These are phyloP conservation scores for Corchorus olitorius DNA, from an alignment of 345 rosid species.

Conservation along the genomic window DNA sequence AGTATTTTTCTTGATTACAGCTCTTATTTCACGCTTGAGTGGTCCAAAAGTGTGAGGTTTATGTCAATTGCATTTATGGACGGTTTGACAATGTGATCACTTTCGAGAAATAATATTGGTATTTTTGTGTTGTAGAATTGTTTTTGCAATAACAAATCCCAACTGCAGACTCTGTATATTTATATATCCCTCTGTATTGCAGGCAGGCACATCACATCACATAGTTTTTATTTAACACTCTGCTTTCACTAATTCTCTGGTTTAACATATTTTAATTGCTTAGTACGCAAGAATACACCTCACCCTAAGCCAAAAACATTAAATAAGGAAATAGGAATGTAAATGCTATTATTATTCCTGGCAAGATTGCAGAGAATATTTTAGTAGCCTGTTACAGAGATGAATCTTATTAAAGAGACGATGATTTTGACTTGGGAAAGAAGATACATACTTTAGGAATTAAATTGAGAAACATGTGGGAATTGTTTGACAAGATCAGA, in stretches of 20 bases:
- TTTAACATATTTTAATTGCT: not conserved
- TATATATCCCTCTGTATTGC: no score
- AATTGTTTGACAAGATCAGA: not conserved
- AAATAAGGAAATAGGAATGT: not conserved
- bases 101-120: not conserved
- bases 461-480: not conserved
- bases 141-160: not conserved
- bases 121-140: not conserved
- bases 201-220: no score
- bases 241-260: not conserved
- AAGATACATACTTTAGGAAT: not conserved
- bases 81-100: not conserved
- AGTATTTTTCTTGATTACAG: not conserved
- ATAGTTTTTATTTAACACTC: no score
- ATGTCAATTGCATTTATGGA: not conserved
- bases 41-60: not conserved
- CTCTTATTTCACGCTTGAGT: not conserved
- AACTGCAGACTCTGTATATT: not conserved
- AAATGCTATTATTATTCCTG: not conserved
- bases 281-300: not conserved
- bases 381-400: not conserved
- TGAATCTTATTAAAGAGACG: not conserved
- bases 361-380: not conserved
- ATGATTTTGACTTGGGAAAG: not conserved
- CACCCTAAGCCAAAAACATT: not conserved